Base-by-base conservation (phyloP, 75 land plant species). In the Ceratopteris richardii region DNA sequence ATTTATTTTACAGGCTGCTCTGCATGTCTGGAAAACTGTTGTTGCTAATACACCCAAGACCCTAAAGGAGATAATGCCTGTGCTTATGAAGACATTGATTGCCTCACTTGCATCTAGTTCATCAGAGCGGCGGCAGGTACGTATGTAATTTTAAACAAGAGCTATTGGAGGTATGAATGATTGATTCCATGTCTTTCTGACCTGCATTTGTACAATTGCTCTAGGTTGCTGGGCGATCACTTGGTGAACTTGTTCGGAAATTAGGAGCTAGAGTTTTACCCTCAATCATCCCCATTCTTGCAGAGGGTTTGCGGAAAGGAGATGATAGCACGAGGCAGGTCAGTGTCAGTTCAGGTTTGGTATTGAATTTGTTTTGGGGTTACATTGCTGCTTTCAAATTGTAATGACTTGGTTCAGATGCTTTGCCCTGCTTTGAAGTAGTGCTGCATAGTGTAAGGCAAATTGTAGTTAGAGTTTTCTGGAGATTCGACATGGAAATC, bases 11-110 rank as follows among this genome's bases (percentile, higher is more conserved):
- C 75, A 95, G 99, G 92, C 99, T 71, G 97, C 99, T 0, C 64
- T 95, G 44, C 99, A 95, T 77, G 99, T 95, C 11, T 95, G 99
- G 99, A 95, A 95, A 68, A 95, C 99, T 69, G 78, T 95, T 43
- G 99, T 95, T 16, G 92, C 97, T 26, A 95, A 95, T 63, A 95
- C 99, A 57, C 99, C 99, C 21, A 95, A 87, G 63, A 95, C 99
- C 37, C 80, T 95, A 27, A 87, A 80, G 64, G 99, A 95, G 74
- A 95, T 95, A 42, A 84, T 95, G 97, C 97, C 97, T 42, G 99
- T 90, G 51, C 55, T 95, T 25, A 95, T 95, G 99, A 80, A 75
- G 43, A 95, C 97, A 21, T 80, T 95, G 26, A 90, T 95, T 62
- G 65, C 80, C 22, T 95, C 99, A 61, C 82, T 95, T 58, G 92